These are phyloP conservation scores for Aspergillus hortae DNA, from an alignment of 2,329 filamentous ascomycete genomes.

Conservation along the genomic window DNA sequence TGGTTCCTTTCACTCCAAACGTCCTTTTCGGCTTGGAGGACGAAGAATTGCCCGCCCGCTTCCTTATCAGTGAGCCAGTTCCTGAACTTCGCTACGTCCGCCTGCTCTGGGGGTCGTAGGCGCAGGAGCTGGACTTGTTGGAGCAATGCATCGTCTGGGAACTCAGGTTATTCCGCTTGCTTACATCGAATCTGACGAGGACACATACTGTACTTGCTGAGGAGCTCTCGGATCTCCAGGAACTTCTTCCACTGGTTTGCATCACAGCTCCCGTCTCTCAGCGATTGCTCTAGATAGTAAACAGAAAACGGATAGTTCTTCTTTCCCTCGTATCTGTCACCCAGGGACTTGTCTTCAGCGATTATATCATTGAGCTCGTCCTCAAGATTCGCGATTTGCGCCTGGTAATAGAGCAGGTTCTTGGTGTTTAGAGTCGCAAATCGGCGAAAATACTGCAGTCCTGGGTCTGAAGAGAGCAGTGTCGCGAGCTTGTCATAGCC, in stretches of 20 bases:
- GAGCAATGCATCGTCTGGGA: constrained; percentile 8
- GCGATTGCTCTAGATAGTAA: neutral
- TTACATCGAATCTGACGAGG: neutral
- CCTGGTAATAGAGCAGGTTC: constrained; percentile 11
- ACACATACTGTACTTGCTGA: constrained; percentile 12
- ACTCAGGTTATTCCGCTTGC: neutral
- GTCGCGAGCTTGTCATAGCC: constrained; percentile 12
- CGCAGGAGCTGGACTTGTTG: constrained; percentile 9
- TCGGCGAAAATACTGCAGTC: constrained; percentile 3
- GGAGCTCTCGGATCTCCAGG: constrained; percentile 3
- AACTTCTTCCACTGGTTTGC: constrained; percentile 9
- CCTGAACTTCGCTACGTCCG: neutral
- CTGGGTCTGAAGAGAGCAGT: constrained; percentile 7
- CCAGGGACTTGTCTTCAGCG: neutral
- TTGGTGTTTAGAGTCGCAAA: constrained; percentile 9
- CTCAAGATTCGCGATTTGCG: constrained; percentile 4
- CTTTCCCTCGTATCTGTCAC: neutral
- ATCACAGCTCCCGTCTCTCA: neutral
- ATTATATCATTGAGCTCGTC: constrained; percentile 5
- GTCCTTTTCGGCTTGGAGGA: neutral
- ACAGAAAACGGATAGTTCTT: constrained; percentile 1
- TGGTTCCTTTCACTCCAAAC: constrained; percentile 6
- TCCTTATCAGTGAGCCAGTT: neutral
- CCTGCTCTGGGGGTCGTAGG: constrained; percentile 1
- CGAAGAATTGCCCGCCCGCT: neutral